phyloP scores from a whole-genome alignment of 768 basidiomycete genomes.

The Termitomyces sp. region DNA sequence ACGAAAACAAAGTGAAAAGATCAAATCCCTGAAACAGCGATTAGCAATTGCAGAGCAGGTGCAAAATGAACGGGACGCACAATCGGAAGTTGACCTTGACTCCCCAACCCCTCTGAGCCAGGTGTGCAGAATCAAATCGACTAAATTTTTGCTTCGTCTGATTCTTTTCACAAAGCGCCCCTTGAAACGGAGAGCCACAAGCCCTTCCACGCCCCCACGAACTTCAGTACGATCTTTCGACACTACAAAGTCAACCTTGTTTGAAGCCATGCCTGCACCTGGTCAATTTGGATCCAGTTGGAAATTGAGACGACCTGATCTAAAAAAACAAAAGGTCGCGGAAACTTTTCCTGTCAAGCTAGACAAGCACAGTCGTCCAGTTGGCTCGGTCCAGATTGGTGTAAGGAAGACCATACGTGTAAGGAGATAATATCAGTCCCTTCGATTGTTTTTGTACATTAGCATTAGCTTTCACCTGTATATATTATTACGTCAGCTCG shows the following conservation, averaged over 20 bases:
- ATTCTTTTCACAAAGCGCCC: not conserved
- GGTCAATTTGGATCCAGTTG: conserved; percentile 32
- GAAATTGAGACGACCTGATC: conserved; percentile 18
- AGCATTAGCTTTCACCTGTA: no score
- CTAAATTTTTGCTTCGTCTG: not conserved
- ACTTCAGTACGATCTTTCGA: not conserved
- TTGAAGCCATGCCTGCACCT: conserved; percentile 37
- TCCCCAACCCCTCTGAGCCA: not conserved
- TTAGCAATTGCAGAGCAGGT: conserved; percentile 12
- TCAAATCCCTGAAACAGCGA: conserved; percentile 11
- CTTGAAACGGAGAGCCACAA: not conserved
- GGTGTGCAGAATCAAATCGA: not conserved
- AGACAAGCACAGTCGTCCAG: conserved; percentile 34
- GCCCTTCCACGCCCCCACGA: not conserved
- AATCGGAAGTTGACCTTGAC: conserved; percentile 1
- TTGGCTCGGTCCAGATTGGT: conserved; percentile 33
- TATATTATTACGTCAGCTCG: conserved; percentile 5
- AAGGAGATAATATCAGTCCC: not conserved
- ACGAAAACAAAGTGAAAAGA: conserved; percentile 8
- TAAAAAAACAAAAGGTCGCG: conserved; percentile 13
- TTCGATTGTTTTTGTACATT: not conserved
- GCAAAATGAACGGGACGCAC: not conserved
- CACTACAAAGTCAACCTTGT: conserved; percentile 13
- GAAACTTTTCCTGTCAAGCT: conserved; percentile 31
- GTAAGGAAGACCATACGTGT: conserved; percentile 24